Percentiles rank a stretch among this genome's conserved stretches.
phyloP scores from a whole-genome alignment of 2,329 filamentous ascomycete species.

The Ascosphaera acerosa region DNA sequence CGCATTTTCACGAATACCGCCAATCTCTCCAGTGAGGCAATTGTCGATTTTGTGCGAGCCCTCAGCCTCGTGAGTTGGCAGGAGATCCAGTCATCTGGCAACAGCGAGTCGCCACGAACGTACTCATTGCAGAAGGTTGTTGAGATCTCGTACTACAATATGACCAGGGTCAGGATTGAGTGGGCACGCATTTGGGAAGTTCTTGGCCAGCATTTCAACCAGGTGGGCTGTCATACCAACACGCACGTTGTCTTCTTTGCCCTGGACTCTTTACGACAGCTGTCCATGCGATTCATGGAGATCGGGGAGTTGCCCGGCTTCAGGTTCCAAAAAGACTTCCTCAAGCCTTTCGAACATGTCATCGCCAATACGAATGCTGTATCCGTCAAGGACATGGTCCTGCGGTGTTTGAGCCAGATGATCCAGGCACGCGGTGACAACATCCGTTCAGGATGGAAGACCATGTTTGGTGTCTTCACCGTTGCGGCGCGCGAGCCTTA shows the following conservation, averaged over 20 bases:
- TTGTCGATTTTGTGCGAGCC: conserved; percentile 81
- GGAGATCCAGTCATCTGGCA: conserved; percentile 90
- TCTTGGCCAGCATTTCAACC: conserved; percentile 94
- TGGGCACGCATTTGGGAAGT: conserved; percentile 97
- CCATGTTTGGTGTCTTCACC: conserved; percentile 98
- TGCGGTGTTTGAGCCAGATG: conserved; percentile 95
- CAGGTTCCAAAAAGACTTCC: conserved; percentile 98
- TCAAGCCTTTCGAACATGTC: conserved; percentile 95
- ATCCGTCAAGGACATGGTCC: conserved; percentile 88
- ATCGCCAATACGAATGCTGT: conserved; percentile 80
- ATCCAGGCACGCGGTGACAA: conserved; percentile 92
- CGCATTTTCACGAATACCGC: conserved; percentile 93
- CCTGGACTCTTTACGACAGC: conserved; percentile 74
- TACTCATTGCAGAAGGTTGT: conserved; percentile 97
- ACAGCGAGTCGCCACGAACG: conserved; percentile 82
- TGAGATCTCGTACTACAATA: conserved; percentile 98
- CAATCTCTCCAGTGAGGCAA: conserved; percentile 76
- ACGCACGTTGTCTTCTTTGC: conserved; percentile 95
- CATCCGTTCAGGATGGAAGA: conserved; percentile 92
- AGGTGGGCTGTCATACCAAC: conserved; percentile 88
- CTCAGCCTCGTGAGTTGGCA: conserved; percentile 96
- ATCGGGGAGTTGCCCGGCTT: conserved; percentile 94
- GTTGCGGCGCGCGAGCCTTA: conserved; percentile 82
- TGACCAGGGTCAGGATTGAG: conserved; percentile 92
- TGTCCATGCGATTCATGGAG: conserved; percentile 98